Evolutionary conservation across 352 stramenopile species (phyloP).

Genomic region (Phytophthora vignae): DNA sequence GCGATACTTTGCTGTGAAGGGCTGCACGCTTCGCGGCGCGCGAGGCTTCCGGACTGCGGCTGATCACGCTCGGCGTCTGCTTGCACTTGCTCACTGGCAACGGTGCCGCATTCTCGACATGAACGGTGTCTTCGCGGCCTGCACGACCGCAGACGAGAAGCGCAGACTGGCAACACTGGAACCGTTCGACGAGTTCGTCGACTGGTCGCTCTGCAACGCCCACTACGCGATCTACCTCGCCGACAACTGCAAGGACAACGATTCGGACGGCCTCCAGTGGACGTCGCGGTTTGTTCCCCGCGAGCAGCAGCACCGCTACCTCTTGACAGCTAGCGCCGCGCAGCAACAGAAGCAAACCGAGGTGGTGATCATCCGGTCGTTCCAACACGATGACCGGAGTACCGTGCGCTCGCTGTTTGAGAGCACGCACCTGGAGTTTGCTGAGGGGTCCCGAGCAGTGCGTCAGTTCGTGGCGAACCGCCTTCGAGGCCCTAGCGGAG

Average conservation of each 20-base stretch:
- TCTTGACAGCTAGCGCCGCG: conserved; percentile 28
- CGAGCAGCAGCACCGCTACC: conserved; percentile 24
- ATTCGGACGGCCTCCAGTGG: conserved; percentile 34
- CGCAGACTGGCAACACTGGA: conserved; percentile 57
- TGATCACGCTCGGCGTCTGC: conserved; percentile 52
- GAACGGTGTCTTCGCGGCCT: conserved; percentile 62
- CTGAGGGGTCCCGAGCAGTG: conserved; percentile 60
- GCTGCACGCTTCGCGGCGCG: conserved; percentile 64
- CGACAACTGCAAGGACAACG: conserved; percentile 34
- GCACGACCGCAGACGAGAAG: conserved; percentile 51
- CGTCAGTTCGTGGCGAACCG: conserved; percentile 74
- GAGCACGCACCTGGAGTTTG: conserved; percentile 65
- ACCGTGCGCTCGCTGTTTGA: conserved; percentile 68
- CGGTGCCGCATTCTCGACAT: conserved; percentile 65
- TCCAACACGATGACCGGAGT: conserved; percentile 51
- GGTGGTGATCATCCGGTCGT: conserved; percentile 55
- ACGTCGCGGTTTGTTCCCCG: conserved; percentile 28
- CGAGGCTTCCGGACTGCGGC: conserved; percentile 43
- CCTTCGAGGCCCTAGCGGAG: conserved; percentile 46
- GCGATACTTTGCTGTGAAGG: conserved; percentile 74
- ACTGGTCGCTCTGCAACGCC: conserved; percentile 71
- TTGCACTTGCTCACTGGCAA: conserved; percentile 43
- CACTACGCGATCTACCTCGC: conserved; percentile 75
- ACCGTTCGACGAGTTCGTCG: conserved; percentile 73
- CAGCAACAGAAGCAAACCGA: conserved; percentile 3